Evolutionary conservation across 345 rosid genomes (phyloP), one percentile per base, ranked within the genome.

Genomic region (Odontarrhena argentea): DNA sequence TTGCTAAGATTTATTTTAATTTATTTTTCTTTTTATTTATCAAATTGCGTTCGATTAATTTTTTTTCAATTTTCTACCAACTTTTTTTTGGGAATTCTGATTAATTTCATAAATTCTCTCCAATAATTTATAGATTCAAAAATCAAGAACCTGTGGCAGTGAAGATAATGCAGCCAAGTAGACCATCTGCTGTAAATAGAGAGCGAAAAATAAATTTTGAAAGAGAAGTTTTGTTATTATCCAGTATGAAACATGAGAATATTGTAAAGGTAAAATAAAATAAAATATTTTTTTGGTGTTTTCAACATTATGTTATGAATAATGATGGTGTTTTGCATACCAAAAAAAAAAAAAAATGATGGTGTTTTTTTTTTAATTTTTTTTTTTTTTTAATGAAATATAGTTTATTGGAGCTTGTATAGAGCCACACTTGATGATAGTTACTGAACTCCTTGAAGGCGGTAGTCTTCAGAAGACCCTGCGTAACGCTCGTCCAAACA

Each of bases 321-420:
- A 18, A 49, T 1, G 2, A n/a, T 47, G 37, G 9, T 4, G 5
- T 34, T 18, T 34, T n/a, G n/a, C n/a, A n/a, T n/a, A n/a, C n/a
- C n/a, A n/a, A n/a, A n/a, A n/a, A n/a, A n/a, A n/a, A n/a, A n/a
- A n/a, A n/a, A n/a, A n/a, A 18, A 49, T 1, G 2, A n/a, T 47
- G 37, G 9, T 4, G 5, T 34, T 18, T 34, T n/a, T n/a, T n/a
- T n/a, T n/a, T n/a, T n/a, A n/a, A n/a, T n/a, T n/a, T n/a, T 18
- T 28, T 28, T 28, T 28, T 28, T 28, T 28, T 28, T 28, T 3
- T 32, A 3, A 32, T 32, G 36, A 24, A 50, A 34, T 70, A 36
- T 71, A 88, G 96, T 74, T 88, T 8, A 1, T 84, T 9, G 96
- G 96, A 6, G 88, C 84, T 25, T 74, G 79, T 12, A 62, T 79